Evolutionary conservation across 1,284 basidiomycete genomes (phyloP), one percentile per base, ranked within the genome.

Genomic region (Sphaerobolus stellatus): DNA sequence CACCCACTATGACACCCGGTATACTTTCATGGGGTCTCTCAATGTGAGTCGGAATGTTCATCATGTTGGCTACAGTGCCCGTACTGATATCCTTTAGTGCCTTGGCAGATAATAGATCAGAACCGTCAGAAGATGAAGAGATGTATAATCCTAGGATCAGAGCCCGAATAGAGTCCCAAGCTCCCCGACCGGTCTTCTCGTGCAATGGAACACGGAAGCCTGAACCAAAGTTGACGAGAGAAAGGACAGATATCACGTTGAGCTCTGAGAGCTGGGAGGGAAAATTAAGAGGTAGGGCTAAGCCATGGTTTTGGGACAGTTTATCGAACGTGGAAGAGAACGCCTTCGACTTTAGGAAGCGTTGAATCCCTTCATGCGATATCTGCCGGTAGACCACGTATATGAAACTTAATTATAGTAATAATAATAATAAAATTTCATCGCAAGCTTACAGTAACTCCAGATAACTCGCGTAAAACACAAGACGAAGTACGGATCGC

Each of bases 151-250:
- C 79, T 61, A 92, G 82, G 27, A 82, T 75, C 48, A 94, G 77
- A 2, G 83, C 84, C 48, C 86, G 80, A 62, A 93, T 86, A 56
- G 81, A 83, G 68, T 92, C 88, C 78, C 85, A 92, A 59, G 90
- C 88, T 24, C 91, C 90, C 33, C 88, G 80, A 14, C 83, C 81
- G 7, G 84, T 84, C 52, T 82, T 79, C 27, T 71, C 68, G 66
- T 90, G 89, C 34, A 94, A 76, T 1, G 85, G 81, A 5, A 78
- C 72, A 27, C 89, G 83, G 66, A 89, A 93, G 29, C 88, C 88
- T 1, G 88, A 90, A 7, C 79, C 88, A 66, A 92, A 90, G 67
- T 92, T 92, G 30, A 94, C 76, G 7, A 93, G 75, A 2, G 84
- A 83, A 34, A 93, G 78, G 5, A 88, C 69, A 30, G 84, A 82